Conservation (phyloP, 345 rosid genomes). For the Combretum micranthum region DNA sequence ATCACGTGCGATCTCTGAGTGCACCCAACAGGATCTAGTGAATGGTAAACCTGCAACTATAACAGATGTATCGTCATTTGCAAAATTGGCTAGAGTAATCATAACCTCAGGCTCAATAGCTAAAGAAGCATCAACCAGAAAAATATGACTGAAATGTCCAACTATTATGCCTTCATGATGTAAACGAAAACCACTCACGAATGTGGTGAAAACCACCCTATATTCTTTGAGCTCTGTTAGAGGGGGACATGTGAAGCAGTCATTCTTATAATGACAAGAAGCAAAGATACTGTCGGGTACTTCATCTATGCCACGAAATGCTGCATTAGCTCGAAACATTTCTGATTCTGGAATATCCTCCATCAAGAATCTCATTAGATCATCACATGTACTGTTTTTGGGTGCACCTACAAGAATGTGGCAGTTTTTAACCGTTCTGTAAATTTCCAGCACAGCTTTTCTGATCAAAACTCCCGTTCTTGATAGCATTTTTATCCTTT, state of each 20-base stretch:
- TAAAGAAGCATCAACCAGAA: slow-evolving; percentile 26
- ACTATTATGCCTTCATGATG: slow-evolving; percentile 14
- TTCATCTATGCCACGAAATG: slow-evolving; percentile 27
- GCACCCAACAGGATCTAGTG: slow-evolving; percentile 16
- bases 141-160: slow-evolving; percentile 30
- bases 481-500: no score
- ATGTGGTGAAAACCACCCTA: slow-evolving; percentile 27
- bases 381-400: slow-evolving; percentile 25
- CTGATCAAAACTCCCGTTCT: slow-evolving; percentile 18
- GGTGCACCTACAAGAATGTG: slow-evolving; percentile 31
- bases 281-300: slow-evolving; percentile 21
- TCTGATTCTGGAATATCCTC: slow-evolving; percentile 11
- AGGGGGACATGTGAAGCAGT: slow-evolving; percentile 25
- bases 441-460: slow-evolving; percentile 21
- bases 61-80: slow-evolving; percentile 16
- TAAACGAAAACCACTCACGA: slow-evolving; percentile 23
- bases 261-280: slow-evolving; percentile 15
- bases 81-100: slow-evolving; percentile 29
- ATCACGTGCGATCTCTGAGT: slow-evolving; percentile 20
- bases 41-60: slow-evolving; percentile 21
- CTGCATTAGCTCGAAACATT: slow-evolving; percentile 35
- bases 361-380: slow-evolving; percentile 25
- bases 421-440: not conserved
- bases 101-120: slow-evolving; percentile 33
- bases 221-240: slow-evolving; percentile 8